Percentiles rank a stretch among this genome's conserved stretches.
Conservation (phyloP, 2,329 filamentous ascomycete genomes). For the Hypocrella siamensis region DNA sequence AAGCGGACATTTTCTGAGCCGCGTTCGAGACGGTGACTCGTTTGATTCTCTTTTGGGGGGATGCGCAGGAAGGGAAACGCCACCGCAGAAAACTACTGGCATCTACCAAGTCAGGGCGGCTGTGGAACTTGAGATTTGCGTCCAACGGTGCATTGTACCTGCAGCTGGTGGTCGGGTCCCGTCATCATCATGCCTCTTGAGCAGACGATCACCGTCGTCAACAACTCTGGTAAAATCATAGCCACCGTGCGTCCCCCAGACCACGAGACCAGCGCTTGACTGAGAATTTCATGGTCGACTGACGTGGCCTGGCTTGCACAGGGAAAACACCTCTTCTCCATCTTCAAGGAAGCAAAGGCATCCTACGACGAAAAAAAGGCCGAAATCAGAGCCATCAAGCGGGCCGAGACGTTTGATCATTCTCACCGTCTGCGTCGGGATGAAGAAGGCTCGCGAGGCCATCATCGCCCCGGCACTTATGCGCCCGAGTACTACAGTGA, state of each 20-base stretch:
- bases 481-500: conserved; percentile 13
- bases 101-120: no score
- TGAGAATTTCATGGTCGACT: background rate
- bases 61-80: no score
- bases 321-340: conserved; percentile 79
- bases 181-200: conserved; percentile 25
- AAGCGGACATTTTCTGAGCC: no score
- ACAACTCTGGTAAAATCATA: conserved; percentile 80
- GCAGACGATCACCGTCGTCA: conserved; percentile 79
- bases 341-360: conserved; percentile 83
- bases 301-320: conserved; percentile 17
- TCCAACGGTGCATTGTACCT: no score
- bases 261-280: no score
- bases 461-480: conserved; percentile 1
- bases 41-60: no score
- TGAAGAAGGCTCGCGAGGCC: conserved; percentile 1
- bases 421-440: conserved; percentile 7
- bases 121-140: no score
- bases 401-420: conserved; percentile 41
- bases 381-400: conserved; percentile 52
- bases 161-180: no score
- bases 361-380: conserved; percentile 82
- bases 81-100: no score
- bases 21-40: no score
- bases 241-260: conserved; percentile 51